Evolutionary conservation across 2,329 filamentous ascomycete genomes (phyloP).

Genomic region (Chrysoporthe cubensis): DNA sequence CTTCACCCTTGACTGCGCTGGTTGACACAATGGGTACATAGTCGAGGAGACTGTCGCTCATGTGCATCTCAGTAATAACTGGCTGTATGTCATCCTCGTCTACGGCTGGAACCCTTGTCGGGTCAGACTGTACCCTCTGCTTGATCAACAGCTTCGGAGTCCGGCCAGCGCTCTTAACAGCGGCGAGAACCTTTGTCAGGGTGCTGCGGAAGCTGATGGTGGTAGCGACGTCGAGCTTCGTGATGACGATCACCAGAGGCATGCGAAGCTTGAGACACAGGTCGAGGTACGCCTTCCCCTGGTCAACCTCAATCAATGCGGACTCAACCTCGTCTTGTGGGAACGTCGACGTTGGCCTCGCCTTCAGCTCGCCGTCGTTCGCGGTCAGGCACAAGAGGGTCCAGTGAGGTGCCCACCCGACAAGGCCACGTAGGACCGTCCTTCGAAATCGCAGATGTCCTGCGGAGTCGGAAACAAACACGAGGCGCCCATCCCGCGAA

Average conservation of each 20-base stretch:
- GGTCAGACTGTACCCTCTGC: slow-evolving; percentile 51
- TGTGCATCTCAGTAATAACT: slow-evolving; percentile 55
- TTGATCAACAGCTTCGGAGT: slow-evolving; percentile 74
- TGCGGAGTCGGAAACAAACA: slow-evolving; percentile 90
- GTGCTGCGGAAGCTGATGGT: slow-evolving; percentile 71
- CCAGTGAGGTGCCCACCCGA: slow-evolving; percentile 97
- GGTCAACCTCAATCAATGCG: slow-evolving; percentile 64
- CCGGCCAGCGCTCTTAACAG: slow-evolving; percentile 75
- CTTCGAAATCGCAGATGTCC: slow-evolving; percentile 88
- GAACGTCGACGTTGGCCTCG: slow-evolving; percentile 43
- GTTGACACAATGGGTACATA: slow-evolving; percentile 85
- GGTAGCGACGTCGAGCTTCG: slow-evolving; percentile 86
- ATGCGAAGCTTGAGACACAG: slow-evolving; percentile 81
- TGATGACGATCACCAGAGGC: slow-evolving; percentile 81
- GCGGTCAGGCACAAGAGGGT: slow-evolving; percentile 85
- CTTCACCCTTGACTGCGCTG: slow-evolving; percentile 82
- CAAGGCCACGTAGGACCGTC: slow-evolving; percentile 84
- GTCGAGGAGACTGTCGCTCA: slow-evolving; percentile 46
- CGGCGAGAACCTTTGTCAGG: slow-evolving; percentile 73
- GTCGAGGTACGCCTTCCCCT: slow-evolving; percentile 79
- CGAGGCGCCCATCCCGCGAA: slow-evolving; percentile 73
- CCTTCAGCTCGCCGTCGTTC: slow-evolving; percentile 63
- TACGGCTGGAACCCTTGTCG: slow-evolving; percentile 58
- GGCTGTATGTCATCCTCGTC: slow-evolving; percentile 64
- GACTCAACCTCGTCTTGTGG: slow-evolving; percentile 55